phyloP scores from a whole-genome alignment of 768 basidiomycete species.

The Gymnopilus junonius region DNA sequence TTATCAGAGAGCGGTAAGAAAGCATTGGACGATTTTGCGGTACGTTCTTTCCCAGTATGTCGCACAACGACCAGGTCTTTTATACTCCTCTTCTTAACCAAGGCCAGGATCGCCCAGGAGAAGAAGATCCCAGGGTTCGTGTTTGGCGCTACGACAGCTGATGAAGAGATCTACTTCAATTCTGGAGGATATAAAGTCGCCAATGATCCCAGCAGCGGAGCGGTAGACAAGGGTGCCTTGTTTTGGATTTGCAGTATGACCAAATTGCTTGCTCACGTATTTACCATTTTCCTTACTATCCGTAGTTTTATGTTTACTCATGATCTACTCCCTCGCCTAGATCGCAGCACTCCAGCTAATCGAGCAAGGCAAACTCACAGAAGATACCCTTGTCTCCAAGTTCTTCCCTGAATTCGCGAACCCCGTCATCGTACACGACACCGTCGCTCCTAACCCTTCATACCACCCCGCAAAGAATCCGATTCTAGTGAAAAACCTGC shows the following conservation, averaged over 20 bases:
- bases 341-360: constrained; percentile 35
- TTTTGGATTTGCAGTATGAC: constrained; percentile 45
- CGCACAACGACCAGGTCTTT: no score
- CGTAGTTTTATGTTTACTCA: neutral
- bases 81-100: neutral
- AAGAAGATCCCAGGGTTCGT: constrained; percentile 29
- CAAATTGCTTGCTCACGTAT: constrained; percentile 36
- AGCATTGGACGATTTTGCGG: constrained; percentile 14
- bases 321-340: constrained; percentile 10
- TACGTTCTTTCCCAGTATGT: neutral
- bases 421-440: constrained; percentile 25
- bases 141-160: constrained; percentile 30
- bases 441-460: constrained; percentile 9
- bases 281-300: constrained; percentile 7
- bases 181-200: constrained; percentile 24
- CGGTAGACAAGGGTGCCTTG: constrained; percentile 28
- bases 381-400: constrained; percentile 27
- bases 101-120: constrained; percentile 16
- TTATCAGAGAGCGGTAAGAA: constrained; percentile 14
- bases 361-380: constrained; percentile 31
- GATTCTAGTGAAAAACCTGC: constrained; percentile 31
- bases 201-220: constrained; percentile 30
- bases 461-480: constrained; percentile 25
- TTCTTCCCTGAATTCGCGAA: constrained; percentile 32
- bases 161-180: constrained; percentile 32